A percentile compares a stretch with the other conserved stretches of the same genome.
Evolutionary conservation across 2,329 filamentous ascomycete species (phyloP).

Genomic region (Colletotrichum sojae): DNA sequence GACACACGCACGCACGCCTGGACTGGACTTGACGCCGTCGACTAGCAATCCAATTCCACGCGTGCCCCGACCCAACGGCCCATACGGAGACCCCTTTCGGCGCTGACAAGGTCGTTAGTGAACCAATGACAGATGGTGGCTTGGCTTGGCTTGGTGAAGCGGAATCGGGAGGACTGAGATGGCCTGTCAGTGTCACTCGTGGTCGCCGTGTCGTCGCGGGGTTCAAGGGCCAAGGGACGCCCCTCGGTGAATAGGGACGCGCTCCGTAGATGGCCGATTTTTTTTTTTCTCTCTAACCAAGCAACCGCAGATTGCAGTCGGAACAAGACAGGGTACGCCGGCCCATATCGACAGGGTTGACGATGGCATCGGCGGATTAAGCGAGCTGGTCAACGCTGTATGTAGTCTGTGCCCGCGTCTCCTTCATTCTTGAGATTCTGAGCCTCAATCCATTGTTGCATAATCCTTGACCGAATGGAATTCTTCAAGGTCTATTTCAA

Average conservation of each 20-base stretch:
- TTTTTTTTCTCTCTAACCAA: constrained; percentile 32
- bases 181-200: constrained; percentile 32
- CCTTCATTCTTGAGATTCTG: constrained; percentile 17
- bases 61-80: neutral
- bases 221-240: constrained; percentile 22
- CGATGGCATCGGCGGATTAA: constrained; percentile 31
- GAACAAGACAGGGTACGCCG: constrained; percentile 31
- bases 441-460: constrained; percentile 18
- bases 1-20: constrained; percentile 3
- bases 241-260: constrained; percentile 22
- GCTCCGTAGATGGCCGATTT: constrained; percentile 21
- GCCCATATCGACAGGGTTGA: constrained; percentile 37
- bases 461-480: constrained; percentile 18
- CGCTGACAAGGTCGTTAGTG: constrained; percentile 22
- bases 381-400: constrained; percentile 14
- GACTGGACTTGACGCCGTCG: constrained; percentile 30
- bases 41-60: constrained; percentile 12
- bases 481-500: constrained; percentile 33
- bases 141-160: constrained; percentile 21
- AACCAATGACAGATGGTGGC: constrained; percentile 29
- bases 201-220: constrained; percentile 29
- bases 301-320: constrained; percentile 35
- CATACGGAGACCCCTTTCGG: constrained; percentile 13
- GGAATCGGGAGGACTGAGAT: constrained; percentile 25
- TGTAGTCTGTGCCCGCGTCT: constrained; percentile 15